Evolutionary conservation across 2,329 filamentous ascomycete genomes (phyloP), one percentile per base, ranked within the genome.

Genomic region (Aureobasidium mangrovei): DNA sequence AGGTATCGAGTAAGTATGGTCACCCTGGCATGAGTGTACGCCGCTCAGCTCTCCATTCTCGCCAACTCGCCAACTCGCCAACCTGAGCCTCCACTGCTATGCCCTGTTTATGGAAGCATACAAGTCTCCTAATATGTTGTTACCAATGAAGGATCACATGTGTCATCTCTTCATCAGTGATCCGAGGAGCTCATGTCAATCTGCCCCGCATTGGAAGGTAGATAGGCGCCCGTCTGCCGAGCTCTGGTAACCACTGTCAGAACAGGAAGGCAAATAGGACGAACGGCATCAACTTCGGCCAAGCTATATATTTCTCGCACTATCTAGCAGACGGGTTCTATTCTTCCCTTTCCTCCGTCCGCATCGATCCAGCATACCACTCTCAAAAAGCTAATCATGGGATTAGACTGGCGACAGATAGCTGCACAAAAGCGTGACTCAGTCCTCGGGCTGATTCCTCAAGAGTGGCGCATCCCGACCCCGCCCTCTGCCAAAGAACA

Each of bases 401-500:
- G 29, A 27, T 12, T 42, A 18, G 61, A 67, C 54, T 84, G 81
- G 81, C 65, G 78, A 65, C 61, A 67, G 4, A 61, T 68, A 7
- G 80, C 75, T 18, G 67, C 73, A 53, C 68, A 70, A 24, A 84
- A 84, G 65, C 73, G 79, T 39, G 73, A 77, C 32, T 70, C 74
- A 0, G 75, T 81, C 51, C 68, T 77, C 28, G 68, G 73, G 7
- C 69, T 76, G 2, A 82, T 85, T 47, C 80, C 81, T 0, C 53
- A 72, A 33, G 73, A 79, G 68, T 84, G 81, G 81, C 72, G 70
- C 26, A 65, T 83, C 3, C 46, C 69, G 7, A 64, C 66, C 36
- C 63, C 79, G 1, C 80, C 80, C 2, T 65, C 74, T 1, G 62
- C 70, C 0, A 68, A 74, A 47, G 72, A 82, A 57, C 75, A 81